A percentile compares a stretch with the other conserved stretches of the same genome.
Conservation (phyloP, 1,284 basidiomycete genomes). For the Sporisorium iseilematis-ciliati region DNA sequence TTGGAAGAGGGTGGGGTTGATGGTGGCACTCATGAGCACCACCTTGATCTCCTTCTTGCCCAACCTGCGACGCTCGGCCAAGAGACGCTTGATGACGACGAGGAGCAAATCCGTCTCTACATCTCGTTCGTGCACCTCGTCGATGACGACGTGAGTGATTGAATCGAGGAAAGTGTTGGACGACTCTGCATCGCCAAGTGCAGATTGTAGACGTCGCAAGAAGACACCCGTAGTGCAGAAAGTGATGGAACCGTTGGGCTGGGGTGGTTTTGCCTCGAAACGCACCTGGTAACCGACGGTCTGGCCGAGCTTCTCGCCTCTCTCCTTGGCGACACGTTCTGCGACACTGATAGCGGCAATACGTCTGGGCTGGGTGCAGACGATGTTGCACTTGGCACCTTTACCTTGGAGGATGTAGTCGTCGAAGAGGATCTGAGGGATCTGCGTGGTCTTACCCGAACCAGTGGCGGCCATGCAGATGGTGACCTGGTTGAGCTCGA, state of each 20-base stretch:
- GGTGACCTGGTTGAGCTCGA: conserved; percentile 85
- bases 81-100: conserved; percentile 87
- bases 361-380: conserved; percentile 93
- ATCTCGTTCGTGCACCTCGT: conserved; percentile 96
- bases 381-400: conserved; percentile 87
- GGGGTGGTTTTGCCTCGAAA: conserved; percentile 85
- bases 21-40: conserved; percentile 94
- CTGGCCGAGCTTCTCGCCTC: conserved; percentile 81
- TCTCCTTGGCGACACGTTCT: conserved; percentile 89
- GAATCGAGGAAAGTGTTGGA: conserved; percentile 76
- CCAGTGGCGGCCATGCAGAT: conserved; percentile 95
- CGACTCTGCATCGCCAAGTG: conserved; percentile 72
- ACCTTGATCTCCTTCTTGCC: conserved; percentile 85
- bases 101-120: conserved; percentile 93
- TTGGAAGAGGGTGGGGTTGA: conserved; percentile 89
- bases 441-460: conserved; percentile 95
- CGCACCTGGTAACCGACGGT: conserved; percentile 92
- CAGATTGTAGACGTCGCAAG: conserved; percentile 85
- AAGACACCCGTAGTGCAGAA: conserved; percentile 96
- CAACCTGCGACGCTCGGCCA: conserved; percentile 79
- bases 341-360: conserved; percentile 94
- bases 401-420: conserved; percentile 82
- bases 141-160: conserved; percentile 90
- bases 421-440: conserved; percentile 92
- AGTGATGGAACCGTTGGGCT: conserved; percentile 84